Evolutionary conservation across 495 filamentous ascomycete species (phyloP), one percentile per base, ranked within the genome.

Genomic region (Aspergillus bridgeri): DNA sequence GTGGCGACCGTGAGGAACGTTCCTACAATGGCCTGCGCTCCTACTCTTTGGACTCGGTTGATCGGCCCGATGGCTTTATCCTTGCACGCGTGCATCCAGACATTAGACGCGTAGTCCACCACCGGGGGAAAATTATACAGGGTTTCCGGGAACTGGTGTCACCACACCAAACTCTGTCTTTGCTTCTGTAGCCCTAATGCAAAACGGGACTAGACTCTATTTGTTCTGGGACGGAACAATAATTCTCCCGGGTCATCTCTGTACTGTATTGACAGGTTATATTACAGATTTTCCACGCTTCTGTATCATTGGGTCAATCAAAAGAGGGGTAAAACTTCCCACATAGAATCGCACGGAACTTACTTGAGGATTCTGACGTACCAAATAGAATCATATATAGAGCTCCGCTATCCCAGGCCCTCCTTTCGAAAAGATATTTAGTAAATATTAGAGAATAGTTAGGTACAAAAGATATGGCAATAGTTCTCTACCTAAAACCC

Each of bases 61-160:
- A 33, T 33, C 5, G 29, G 29, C 58, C 53, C 62, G 46, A 54
- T 59, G 46, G n/a, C 45, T 42, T 66, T 68, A 53, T 62, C 56
- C 48, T 60, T 65, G 57, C 23, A 67, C 13, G 57, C 65, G 55
- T 70, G 64, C 57, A 69, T 73, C 66, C 51, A 73, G 53, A 69
- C 64, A 58, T 69, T 70, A 20, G 64, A 70, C 20, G 68, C 63
- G 48, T 72, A 72, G 60, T 72, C 69, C 48, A n/a, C n/a, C n/a
- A n/a, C n/a, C n/a, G n/a, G n/a, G n/a, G 25, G 24, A 33, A 51
- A 25, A 27, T 8, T 25, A 25, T 51, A 51, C 7, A 51, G 48
- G 22, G 22, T 51, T 21, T 51, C 48, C 48, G 22, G 48, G 27
- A 22, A 51, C 7, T 51, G 48, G 48, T 51, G 48, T 51, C 48